Evolutionary conservation across 1,284 basidiomycete species (phyloP), one percentile per base, ranked within the genome.

Genomic region (Entoloma clypeatum): DNA sequence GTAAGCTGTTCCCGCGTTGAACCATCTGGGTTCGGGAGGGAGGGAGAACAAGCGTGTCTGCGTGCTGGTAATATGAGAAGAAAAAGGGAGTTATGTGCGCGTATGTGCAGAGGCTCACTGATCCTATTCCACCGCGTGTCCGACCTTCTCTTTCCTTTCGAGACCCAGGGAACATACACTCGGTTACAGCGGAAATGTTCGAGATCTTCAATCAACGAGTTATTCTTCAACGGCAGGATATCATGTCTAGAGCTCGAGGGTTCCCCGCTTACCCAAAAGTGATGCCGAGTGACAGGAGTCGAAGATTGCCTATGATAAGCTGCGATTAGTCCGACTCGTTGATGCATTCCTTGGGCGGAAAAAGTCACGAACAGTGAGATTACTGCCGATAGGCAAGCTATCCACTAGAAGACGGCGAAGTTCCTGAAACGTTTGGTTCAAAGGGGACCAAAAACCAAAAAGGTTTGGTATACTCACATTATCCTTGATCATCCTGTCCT

Each of bases 281-380:
- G 71, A 71, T 0, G 65, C 71, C 1, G 71, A 72, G 44, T 73
- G 70, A 43, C 71, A 74, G 0, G 70, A 68, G 50, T 74, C 72
- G 38, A 74, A 67, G 22, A 75, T 60, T 4, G 72, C 69, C 62
- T 67, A 18, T n/a, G n/a, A n/a, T n/a, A n/a, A n/a, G 3, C 16
- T 17, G 17, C 3, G 17, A 3, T 22, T 16, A 26, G 29, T 45
- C 11, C 25, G 13, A 33, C 4, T 3, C 18, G n/a, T 10, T 13
- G 14, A 23, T 19, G 23, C 8, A 1, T 22, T 14, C 7, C 8
- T 1, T 27, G 33, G 36, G 11, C 10, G 25, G 8, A 11, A 24
- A 23, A 10, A 7, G 56, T n/a, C 2, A 36, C 45, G 23, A 6
- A 53, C 52, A 22, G 69, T 62, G 8, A 75, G 58, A 25, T 61